Conservation (phyloP, 2,329 filamentous ascomycete genomes). For the Plectosphaerella plurivora region DNA sequence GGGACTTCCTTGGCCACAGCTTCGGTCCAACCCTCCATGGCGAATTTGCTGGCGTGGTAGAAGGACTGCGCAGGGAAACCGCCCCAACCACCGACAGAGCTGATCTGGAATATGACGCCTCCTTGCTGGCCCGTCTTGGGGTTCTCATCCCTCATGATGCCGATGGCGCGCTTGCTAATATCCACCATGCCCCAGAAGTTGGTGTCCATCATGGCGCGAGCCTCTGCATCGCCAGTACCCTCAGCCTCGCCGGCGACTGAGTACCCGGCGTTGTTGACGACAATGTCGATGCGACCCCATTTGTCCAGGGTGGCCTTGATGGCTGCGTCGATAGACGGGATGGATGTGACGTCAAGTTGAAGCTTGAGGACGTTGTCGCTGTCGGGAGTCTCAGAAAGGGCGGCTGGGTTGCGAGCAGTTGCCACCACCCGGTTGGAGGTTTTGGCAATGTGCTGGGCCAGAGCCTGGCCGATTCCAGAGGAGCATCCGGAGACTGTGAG, state of each 20-base stretch:
- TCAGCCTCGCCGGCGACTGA: not conserved
- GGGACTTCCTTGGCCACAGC: constrained; percentile 36
- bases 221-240: not conserved
- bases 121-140: constrained; percentile 25
- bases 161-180: constrained; percentile 29
- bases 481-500: not conserved
- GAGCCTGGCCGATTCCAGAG: not conserved
- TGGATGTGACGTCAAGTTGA: not conserved
- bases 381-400: not conserved
- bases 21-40: constrained; percentile 42
- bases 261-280: constrained; percentile 11
- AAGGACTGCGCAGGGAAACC: constrained; percentile 27
- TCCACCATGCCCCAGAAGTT: constrained; percentile 36
- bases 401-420: not conserved
- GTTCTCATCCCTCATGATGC: constrained; percentile 31
- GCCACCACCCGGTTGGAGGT: not conserved
- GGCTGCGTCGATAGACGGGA: not conserved
- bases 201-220: constrained; percentile 26
- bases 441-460: not conserved
- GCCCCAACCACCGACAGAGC: constrained; percentile 42
- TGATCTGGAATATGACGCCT: constrained; percentile 50
- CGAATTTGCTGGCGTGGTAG: constrained; percentile 39
- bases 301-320: not conserved
- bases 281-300: constrained; percentile 6
- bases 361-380: not conserved